Percentiles rank a stretch among this genome's conserved stretches.
Evolutionary conservation across 768 basidiomycete species (phyloP).

Genomic region (Auriscalpium orientale): DNA sequence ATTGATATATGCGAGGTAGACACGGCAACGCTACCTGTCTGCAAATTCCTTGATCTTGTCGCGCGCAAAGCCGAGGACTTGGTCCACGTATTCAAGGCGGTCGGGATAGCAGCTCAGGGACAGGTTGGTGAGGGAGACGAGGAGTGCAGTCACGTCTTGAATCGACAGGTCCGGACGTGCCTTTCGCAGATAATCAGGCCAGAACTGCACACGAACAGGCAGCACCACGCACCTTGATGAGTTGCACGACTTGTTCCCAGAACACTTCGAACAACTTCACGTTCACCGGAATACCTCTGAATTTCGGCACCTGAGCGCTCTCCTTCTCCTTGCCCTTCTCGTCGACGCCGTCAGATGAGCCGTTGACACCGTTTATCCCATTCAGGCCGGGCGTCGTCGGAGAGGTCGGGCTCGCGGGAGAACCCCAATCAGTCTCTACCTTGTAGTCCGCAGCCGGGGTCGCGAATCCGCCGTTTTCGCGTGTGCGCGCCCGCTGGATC

Average conservation of each 20-base stretch:
- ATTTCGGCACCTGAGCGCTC: slow-evolving; percentile 52
- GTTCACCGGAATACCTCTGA: slow-evolving; percentile 91
- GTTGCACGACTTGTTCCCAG: slow-evolving; percentile 96
- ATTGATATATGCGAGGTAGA: background rate
- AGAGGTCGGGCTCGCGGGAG: slow-evolving; percentile 21
- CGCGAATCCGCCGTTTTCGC: slow-evolving; percentile 33
- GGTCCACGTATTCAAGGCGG: slow-evolving; percentile 93
- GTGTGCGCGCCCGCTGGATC: slow-evolving; percentile 54
- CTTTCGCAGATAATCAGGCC: slow-evolving; percentile 31
- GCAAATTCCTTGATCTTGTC: slow-evolving; percentile 78
- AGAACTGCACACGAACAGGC: background rate
- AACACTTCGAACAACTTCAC: slow-evolving; percentile 97
- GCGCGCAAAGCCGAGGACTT: slow-evolving; percentile 84
- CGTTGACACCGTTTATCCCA: background rate
- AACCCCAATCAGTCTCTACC: slow-evolving; percentile 14
- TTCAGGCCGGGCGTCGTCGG: slow-evolving; percentile 8
- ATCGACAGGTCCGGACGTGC: slow-evolving; percentile 96
- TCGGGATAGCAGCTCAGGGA: slow-evolving; percentile 97
- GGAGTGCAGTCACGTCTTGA: slow-evolving; percentile 93
- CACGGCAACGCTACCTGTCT: slow-evolving; percentile 50
- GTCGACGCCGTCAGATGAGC: slow-evolving; percentile 13
- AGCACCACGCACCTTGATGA: slow-evolving; percentile 71
- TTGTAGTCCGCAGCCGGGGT: slow-evolving; percentile 14
- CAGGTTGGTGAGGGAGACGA: slow-evolving; percentile 92
- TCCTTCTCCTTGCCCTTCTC: slow-evolving; percentile 58